Evolutionary conservation across 2,329 filamentous ascomycete species (phyloP).

Genomic region (Fusarium redolens): DNA sequence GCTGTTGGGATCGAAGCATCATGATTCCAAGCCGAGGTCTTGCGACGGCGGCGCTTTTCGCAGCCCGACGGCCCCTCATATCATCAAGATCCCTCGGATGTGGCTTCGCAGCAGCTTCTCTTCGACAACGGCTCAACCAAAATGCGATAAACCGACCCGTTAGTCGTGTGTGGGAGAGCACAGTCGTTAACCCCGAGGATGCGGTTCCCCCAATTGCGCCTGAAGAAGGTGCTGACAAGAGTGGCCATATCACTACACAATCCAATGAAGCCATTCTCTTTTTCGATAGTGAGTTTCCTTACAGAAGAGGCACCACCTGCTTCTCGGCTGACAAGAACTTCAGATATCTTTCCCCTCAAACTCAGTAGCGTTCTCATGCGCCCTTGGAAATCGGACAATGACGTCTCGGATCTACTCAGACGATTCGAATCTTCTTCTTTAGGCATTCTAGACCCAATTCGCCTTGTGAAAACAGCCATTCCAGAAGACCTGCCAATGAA

Average conservation of each 20-base stretch:
- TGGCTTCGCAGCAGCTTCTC: slow-evolving; percentile 23
- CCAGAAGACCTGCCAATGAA: slow-evolving; percentile 72
- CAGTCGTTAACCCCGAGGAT: slow-evolving; percentile 30
- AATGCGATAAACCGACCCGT: slow-evolving; percentile 4
- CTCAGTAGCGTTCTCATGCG: slow-evolving; percentile 63
- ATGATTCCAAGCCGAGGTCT: slow-evolving; percentile 48
- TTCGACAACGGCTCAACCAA: slow-evolving; percentile 16
- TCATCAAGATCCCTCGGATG: slow-evolving; percentile 13
- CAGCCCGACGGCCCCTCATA: slow-evolving; percentile 37
- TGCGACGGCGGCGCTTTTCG: slow-evolving; percentile 39
- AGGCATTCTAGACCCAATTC: slow-evolving; percentile 64
- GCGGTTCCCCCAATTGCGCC: slow-evolving; percentile 18
- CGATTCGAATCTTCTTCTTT: slow-evolving; percentile 63
- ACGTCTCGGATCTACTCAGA: slow-evolving; percentile 62
- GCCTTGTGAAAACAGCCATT: slow-evolving; percentile 70
- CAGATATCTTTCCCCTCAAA: slow-evolving; percentile 86
- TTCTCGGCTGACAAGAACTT: background rate
- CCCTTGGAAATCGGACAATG: slow-evolving; percentile 61
- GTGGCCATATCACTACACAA: slow-evolving; percentile 82
- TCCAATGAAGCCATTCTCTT: slow-evolving; percentile 87
- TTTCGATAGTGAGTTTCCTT: slow-evolving; percentile 77
- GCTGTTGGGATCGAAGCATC: slow-evolving; percentile 12
- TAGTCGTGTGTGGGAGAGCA: slow-evolving; percentile 44
- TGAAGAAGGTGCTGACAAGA: slow-evolving; percentile 67
- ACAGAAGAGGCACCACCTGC: background rate